Percentiles rank a stretch among this genome's conserved stretches.
These are phyloP conservation scores for Ophiobolus disseminans DNA, from an alignment of 2,329 filamentous ascomycete species.

Conservation along the genomic window DNA sequence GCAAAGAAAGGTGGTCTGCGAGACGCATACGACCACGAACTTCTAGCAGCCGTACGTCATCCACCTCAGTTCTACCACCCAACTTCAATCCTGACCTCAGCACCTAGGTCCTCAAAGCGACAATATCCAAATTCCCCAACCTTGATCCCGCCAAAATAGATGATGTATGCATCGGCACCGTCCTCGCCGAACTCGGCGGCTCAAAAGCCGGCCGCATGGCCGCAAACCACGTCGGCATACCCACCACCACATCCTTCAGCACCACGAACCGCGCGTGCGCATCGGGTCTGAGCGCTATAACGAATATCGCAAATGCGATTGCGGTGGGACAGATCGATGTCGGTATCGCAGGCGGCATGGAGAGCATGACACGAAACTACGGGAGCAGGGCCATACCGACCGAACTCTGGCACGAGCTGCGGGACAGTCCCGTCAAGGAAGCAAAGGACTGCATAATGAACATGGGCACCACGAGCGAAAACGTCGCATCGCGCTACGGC, in stretches of 20 bases:
- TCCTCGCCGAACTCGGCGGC: conserved; percentile 88
- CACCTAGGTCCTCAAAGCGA: conserved; percentile 65
- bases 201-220: conserved; percentile 92
- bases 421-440: conserved; percentile 68
- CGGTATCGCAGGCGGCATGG: conserved; percentile 88
- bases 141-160: conserved; percentile 74
- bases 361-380: conserved; percentile 96
- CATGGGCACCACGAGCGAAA: conserved; percentile 91
- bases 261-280: conserved; percentile 90
- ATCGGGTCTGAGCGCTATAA: conserved; percentile 78
- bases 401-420: conserved; percentile 77
- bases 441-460: conserved; percentile 89
- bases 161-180: conserved; percentile 86
- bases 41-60: conserved; percentile 68
- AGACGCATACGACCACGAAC: conserved; percentile 88
- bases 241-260: conserved; percentile 75
- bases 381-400: conserved; percentile 82
- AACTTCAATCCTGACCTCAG: background rate
- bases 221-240: conserved; percentile 81
- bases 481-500: conserved; percentile 79
- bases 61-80: background rate
- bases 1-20: conserved; percentile 84
- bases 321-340: conserved; percentile 73
- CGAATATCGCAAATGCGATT: conserved; percentile 76
- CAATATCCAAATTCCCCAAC: conserved; percentile 73